phyloP scores from a whole-genome alignment of 805 yeast genomes.

The Ogataea glucozyma region DNA sequence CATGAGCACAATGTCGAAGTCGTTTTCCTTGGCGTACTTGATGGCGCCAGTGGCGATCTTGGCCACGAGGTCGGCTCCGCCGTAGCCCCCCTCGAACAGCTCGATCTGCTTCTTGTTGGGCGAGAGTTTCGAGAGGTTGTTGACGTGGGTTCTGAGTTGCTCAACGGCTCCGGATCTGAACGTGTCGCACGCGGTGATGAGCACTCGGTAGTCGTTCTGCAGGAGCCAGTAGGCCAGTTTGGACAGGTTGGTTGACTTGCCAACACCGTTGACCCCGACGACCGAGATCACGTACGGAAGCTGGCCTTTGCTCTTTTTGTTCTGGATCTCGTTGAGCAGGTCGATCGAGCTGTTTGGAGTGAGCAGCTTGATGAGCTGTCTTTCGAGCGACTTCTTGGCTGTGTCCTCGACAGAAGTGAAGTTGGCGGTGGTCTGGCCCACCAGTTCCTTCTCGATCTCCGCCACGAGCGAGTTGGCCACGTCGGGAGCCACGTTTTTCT shows the following conservation, averaged over 20 bases:
- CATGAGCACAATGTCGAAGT: conserved; percentile 83
- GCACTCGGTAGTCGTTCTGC: conserved; percentile 82
- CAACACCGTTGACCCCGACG: conserved; percentile 98
- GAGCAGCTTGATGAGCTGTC: conserved; percentile 67
- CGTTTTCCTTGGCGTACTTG: conserved; percentile 65
- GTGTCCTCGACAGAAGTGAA: conserved; percentile 77
- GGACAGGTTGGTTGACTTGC: conserved; percentile 93
- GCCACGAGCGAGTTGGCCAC: conserved; percentile 74
- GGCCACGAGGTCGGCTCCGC: conserved; percentile 93
- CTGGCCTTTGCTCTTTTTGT: conserved; percentile 37
- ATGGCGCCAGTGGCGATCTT: conserved; percentile 91
- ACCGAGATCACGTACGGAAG: conserved; percentile 93
- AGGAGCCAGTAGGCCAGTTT: conserved; percentile 93
- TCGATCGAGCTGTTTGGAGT: conserved; percentile 94
- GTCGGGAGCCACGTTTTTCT: conserved; percentile 88
- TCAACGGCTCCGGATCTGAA: conserved; percentile 99
- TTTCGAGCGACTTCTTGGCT: conserved; percentile 63
- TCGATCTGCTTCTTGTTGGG: conserved; percentile 54
- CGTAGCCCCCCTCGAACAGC: conserved; percentile 91
- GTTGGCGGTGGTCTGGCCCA: conserved; percentile 69
- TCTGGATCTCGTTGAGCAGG: conserved; percentile 75
- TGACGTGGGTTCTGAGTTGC: conserved; percentile 91
- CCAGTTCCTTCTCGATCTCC: conserved; percentile 66
- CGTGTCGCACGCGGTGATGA: conserved; percentile 96
- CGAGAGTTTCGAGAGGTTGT: conserved; percentile 71